phyloP scores from a whole-genome alignment of 2,329 filamentous ascomycete species.

The Pseudomassariella vexata region DNA sequence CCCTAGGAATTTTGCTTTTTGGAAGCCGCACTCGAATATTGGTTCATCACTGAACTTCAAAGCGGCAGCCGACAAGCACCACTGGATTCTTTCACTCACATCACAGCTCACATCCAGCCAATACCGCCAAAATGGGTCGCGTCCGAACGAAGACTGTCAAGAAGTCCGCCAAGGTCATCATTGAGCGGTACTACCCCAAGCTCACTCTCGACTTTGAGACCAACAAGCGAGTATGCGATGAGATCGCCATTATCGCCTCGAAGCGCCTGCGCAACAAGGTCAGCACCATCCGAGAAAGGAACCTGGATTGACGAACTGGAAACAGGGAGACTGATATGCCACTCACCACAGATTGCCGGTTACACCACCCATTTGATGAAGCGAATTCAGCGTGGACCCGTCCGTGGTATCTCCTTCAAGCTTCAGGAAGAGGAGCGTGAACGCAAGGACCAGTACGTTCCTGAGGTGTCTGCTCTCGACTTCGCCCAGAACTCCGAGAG shows the following conservation, averaged over 20 bases:
- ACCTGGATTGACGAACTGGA: neutral
- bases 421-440: slow-evolving; percentile 99
- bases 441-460: slow-evolving; percentile 99
- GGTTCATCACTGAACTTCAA: too few relatives aligned
- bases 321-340: slow-evolving; percentile 2
- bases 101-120: too few relatives aligned
- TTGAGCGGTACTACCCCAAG: slow-evolving; percentile 97
- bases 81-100: too few relatives aligned
- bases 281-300: slow-evolving; percentile 18
- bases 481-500: slow-evolving; percentile 91
- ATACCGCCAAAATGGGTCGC: slow-evolving; percentile 62
- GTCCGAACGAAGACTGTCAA: slow-evolving; percentile 66
- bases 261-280: slow-evolving; percentile 99
- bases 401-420: slow-evolving; percentile 99
- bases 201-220: slow-evolving; percentile 99
- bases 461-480: slow-evolving; percentile 97
- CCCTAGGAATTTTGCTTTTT: too few relatives aligned
- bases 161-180: slow-evolving; percentile 97
- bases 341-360: slow-evolving; percentile 69
- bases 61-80: too few relatives aligned
- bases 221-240: slow-evolving; percentile 99
- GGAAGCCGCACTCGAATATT: too few relatives aligned
- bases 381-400: slow-evolving; percentile 98
- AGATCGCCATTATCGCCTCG: slow-evolving; percentile 97
- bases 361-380: slow-evolving; percentile 99